phyloP scores from a whole-genome alignment of 2,329 filamentous ascomycete species.

The Colletotrichum kahawae region DNA sequence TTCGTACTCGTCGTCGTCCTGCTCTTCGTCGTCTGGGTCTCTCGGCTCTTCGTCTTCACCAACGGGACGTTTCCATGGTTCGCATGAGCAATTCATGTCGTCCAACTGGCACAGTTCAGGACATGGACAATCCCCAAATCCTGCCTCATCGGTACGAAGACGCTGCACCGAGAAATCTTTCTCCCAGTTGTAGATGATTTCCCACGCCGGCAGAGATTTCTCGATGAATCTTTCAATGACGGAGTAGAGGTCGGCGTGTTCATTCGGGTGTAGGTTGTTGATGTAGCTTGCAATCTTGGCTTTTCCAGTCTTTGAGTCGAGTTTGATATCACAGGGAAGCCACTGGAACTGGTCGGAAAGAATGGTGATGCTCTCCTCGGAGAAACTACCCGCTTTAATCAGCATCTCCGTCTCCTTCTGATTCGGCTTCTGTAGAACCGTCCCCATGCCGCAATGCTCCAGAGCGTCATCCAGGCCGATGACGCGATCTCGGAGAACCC shows the following conservation, averaged over 20 bases:
- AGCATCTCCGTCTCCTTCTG: neutral
- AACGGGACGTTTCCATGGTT: neutral
- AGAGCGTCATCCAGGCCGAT: slow-evolving; percentile 28
- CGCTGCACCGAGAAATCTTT: neutral
- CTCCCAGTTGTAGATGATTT: slow-evolving; percentile 21
- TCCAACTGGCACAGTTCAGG: neutral
- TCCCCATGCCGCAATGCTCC: neutral
- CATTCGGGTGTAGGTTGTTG: slow-evolving; percentile 48
- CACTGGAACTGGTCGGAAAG: neutral
- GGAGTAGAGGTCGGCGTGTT: slow-evolving; percentile 33
- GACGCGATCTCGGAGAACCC: slow-evolving; percentile 14
- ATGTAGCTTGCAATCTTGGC: slow-evolving; percentile 48
- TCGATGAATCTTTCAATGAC: slow-evolving; percentile 41
- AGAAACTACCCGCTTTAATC: neutral
- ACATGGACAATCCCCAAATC: neutral
- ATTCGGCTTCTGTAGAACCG: slow-evolving; percentile 16
- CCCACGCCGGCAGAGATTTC: slow-evolving; percentile 45
- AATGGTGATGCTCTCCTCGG: neutral
- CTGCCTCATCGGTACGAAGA: neutral
- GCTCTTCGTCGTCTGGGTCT: neutral
- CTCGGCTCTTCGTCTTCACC: neutral
- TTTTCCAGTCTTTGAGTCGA: slow-evolving; percentile 30
- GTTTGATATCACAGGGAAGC: slow-evolving; percentile 36
- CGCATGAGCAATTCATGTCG: neutral
- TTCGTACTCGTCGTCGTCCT: neutral